phyloP scores from a whole-genome alignment of 768 basidiomycete species.

The Rhodotorula paludigena region DNA sequence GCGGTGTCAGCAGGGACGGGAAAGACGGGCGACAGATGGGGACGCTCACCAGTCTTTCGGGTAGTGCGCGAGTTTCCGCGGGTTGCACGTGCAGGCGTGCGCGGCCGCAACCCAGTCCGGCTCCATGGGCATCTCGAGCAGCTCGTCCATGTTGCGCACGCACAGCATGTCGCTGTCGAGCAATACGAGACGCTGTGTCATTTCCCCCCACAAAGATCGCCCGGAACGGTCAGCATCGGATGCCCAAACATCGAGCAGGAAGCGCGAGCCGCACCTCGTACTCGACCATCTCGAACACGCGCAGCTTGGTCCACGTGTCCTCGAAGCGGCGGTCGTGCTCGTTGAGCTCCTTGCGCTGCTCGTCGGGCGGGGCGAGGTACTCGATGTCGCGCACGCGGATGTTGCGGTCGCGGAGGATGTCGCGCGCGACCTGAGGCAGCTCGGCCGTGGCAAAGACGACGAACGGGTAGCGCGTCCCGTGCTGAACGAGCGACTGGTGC shows the following conservation, averaged over 20 bases:
- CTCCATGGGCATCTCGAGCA: constrained; percentile 54
- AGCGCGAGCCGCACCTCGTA: constrained; percentile 45
- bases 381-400: constrained; percentile 62
- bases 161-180: constrained; percentile 87
- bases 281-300: constrained; percentile 48
- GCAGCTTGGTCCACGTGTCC: constrained; percentile 63
- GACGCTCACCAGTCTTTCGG: constrained; percentile 70
- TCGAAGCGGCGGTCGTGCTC: constrained; percentile 51
- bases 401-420: constrained; percentile 55
- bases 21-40: not conserved
- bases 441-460: constrained; percentile 68
- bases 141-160: constrained; percentile 72
- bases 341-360: constrained; percentile 24
- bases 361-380: constrained; percentile 54
- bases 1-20: not conserved
- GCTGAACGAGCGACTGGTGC: constrained; percentile 55
- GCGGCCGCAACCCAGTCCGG: constrained; percentile 74
- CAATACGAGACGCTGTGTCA: constrained; percentile 58
- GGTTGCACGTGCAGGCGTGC: constrained; percentile 93
- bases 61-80: constrained; percentile 74
- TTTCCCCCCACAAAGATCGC: too few species aligned
- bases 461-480: constrained; percentile 65
- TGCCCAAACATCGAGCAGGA: not conserved
- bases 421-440: constrained; percentile 55
- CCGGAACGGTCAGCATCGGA: too few species aligned